These are phyloP conservation scores for Dryas alaskensis DNA, from an alignment of 306 rosid species.

Conservation along the genomic window DNA sequence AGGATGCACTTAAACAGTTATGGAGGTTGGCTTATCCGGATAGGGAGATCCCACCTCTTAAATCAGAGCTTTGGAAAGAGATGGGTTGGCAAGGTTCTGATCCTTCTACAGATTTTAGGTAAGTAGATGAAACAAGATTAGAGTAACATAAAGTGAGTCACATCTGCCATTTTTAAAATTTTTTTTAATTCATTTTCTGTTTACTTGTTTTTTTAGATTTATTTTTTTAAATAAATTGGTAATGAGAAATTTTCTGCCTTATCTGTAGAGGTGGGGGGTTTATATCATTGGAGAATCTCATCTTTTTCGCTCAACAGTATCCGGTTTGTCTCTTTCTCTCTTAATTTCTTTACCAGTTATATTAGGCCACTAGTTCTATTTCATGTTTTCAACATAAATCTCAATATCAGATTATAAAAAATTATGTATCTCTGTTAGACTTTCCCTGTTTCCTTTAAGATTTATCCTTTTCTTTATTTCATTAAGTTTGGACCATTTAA, in stretches of 20 bases:
- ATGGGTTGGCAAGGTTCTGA: conserved; percentile 99
- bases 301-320: conserved; percentile 71
- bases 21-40: conserved; percentile 92
- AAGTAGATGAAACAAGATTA: conserved; percentile 17
- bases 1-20: conserved; percentile 76
- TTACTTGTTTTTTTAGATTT: conserved; percentile 8
- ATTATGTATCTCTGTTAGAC: background rate
- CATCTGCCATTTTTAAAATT: background rate
- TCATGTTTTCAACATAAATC: background rate
- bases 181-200: no score
- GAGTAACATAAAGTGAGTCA: background rate
- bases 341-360: background rate
- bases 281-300: conserved; percentile 91
- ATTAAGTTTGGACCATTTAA: background rate
- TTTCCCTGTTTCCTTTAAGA: background rate
- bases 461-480: background rate
- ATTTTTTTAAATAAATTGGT: conserved; percentile 1
- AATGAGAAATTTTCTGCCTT: conserved; percentile 21
- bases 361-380: background rate
- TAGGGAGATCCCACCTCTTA: conserved; percentile 76
- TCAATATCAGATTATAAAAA: background rate
- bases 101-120: conserved; percentile 99
- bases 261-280: conserved; percentile 89
- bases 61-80: conserved; percentile 93
- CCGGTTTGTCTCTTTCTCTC: conserved; percentile 58